Percentiles rank a stretch among this genome's conserved stretches.
These are phyloP conservation scores for Nepenthes gracilis DNA, from an alignment of 148 eudicot species.

Conservation along the genomic window DNA sequence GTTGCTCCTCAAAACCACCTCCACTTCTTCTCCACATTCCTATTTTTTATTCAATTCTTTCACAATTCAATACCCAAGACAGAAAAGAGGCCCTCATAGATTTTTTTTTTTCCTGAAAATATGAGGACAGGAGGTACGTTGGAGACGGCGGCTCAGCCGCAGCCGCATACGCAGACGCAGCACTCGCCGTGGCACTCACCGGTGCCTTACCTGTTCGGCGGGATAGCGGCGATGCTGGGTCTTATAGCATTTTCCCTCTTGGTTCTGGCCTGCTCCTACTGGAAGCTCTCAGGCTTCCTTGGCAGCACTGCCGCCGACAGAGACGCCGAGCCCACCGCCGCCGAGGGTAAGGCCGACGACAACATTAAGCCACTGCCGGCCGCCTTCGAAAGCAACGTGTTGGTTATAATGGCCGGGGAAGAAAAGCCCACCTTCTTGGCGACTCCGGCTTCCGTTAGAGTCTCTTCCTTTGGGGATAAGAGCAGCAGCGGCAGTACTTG, in stretches of 20 bases:
- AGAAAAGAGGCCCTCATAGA: not conserved
- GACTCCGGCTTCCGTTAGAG: slow-evolving; percentile 31
- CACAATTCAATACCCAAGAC: too few relatives aligned
- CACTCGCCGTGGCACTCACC: slow-evolving; percentile 45
- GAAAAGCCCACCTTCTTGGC: slow-evolving; percentile 55
- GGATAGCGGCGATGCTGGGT: slow-evolving; percentile 40
- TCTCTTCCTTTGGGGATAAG: slow-evolving; percentile 18
- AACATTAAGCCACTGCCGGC: not conserved
- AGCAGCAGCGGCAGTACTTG: too few relatives aligned
- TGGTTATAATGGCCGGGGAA: slow-evolving; percentile 73
- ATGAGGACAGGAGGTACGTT: slow-evolving; percentile 19
- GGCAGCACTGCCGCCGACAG: slow-evolving; percentile 19
- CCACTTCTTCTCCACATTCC: too few relatives aligned
- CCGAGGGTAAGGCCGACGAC: slow-evolving; percentile 8
- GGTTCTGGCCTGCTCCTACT: slow-evolving; percentile 46
- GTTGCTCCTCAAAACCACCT: too few relatives aligned
- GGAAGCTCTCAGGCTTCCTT: slow-evolving; percentile 34
- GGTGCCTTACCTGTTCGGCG: slow-evolving; percentile 46
- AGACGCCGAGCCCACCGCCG: slow-evolving; percentile 24
- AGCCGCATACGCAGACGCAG: slow-evolving; percentile 5
- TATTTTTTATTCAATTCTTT: too few relatives aligned
- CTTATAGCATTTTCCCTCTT: slow-evolving; percentile 45
- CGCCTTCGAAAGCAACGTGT: slow-evolving; percentile 18
- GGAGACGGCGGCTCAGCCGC: slow-evolving; percentile 8
- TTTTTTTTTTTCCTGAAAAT: too few relatives aligned